Percentiles rank a stretch among this genome's conserved stretches.
phyloP scores from a whole-genome alignment of 805 yeast species.

The Ogataea chonburiensis region DNA sequence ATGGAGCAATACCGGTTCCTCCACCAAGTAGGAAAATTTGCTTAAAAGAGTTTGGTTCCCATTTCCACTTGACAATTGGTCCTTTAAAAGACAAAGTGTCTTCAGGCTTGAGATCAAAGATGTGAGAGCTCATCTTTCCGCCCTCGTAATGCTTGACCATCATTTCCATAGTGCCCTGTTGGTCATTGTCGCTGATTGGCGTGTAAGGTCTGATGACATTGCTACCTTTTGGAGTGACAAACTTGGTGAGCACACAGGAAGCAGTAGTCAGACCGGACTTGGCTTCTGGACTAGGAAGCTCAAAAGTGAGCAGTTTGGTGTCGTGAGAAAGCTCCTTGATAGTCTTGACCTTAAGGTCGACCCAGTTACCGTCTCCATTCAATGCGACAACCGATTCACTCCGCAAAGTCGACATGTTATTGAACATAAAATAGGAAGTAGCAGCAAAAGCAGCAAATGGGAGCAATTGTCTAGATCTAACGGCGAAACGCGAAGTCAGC shows the following conservation, averaged over 20 bases:
- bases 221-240: conserved; percentile 76
- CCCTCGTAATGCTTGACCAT: conserved; percentile 86
- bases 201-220: conserved; percentile 88
- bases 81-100: conserved; percentile 93
- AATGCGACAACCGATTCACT: conserved; percentile 46
- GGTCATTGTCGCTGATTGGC: conserved; percentile 70
- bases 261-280: conserved; percentile 78
- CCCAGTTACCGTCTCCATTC: conserved; percentile 66
- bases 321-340: conserved; percentile 53
- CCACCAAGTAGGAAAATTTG: conserved; percentile 86
- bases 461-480: conserved; percentile 19
- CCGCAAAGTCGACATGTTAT: conserved; percentile 29
- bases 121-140: conserved; percentile 81
- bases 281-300: conserved; percentile 63
- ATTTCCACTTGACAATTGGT: conserved; percentile 87
- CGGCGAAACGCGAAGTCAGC: conserved; percentile 15
- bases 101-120: conserved; percentile 65
- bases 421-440: conserved; percentile 38
- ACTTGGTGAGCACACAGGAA: conserved; percentile 78
- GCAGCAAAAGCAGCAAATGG: conserved; percentile 41
- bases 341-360: conserved; percentile 58
- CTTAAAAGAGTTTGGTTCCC: conserved; percentile 82
- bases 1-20: conserved; percentile 96
- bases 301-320: conserved; percentile 69
- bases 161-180: conserved; percentile 73